phyloP scores from a whole-genome alignment of 2,329 filamentous ascomycete genomes.

The Penicillium psychrosexuale region DNA sequence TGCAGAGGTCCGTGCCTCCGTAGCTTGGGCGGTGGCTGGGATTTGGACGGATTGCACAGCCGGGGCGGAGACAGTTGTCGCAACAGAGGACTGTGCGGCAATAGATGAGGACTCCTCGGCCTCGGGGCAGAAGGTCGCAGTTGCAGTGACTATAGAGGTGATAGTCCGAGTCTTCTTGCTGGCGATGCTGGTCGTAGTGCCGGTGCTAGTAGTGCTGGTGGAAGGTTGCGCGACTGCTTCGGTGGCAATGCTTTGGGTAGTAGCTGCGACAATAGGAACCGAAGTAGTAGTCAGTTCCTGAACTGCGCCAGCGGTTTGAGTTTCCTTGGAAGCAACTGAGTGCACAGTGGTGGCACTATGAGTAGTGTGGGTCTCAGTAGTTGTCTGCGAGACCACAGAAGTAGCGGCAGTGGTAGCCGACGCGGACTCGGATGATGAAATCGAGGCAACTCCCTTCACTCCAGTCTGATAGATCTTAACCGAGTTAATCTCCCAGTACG shows the following conservation, averaged over 20 bases:
- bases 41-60: not conserved
- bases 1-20: not conserved
- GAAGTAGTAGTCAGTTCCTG: not conserved
- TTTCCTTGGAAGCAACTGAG: not conserved
- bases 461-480: slow-evolving; percentile 60
- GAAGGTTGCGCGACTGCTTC: not conserved
- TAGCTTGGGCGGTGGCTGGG: not conserved
- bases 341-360: not conserved
- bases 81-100: not conserved
- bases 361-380: not conserved
- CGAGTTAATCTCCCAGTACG: slow-evolving; percentile 75
- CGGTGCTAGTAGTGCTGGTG: not conserved
- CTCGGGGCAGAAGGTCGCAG: slow-evolving; percentile 21
- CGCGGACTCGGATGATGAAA: slow-evolving; percentile 1
- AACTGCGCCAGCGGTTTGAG: not conserved
- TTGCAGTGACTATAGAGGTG: slow-evolving; percentile 10
- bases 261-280: not conserved
- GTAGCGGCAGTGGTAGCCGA: not conserved
- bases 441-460: slow-evolving; percentile 4
- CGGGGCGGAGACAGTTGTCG: not conserved
- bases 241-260: not conserved
- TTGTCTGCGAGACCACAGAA: not conserved
- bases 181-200: not conserved
- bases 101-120: not conserved
- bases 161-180: slow-evolving; percentile 7